Conservation (phyloP, 495 filamentous ascomycete genomes). For the Lophium mytilinum region DNA sequence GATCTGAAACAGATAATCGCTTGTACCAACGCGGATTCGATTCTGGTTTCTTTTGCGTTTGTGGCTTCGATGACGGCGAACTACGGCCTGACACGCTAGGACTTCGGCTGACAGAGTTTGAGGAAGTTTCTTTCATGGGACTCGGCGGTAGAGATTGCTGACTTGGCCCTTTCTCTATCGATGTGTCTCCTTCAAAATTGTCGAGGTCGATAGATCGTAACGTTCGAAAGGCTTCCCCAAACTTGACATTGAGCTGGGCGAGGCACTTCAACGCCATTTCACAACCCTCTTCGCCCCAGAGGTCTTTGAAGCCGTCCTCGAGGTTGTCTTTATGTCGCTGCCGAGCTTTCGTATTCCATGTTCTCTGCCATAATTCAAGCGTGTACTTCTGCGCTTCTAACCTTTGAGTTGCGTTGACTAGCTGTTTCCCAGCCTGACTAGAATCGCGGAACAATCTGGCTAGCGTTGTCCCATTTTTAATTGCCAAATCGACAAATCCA, state of each 20-base stretch:
- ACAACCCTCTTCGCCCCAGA: neutral
- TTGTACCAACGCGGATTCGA: neutral
- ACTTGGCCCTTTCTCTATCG: neutral
- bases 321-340: neutral
- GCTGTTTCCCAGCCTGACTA: neutral
- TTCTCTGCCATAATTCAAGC: neutral
- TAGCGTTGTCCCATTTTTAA: neutral
- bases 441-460: neutral
- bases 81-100: neutral
- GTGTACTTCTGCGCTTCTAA: neutral
- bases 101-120: neutral
- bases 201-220: neutral
- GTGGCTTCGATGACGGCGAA: neutral
- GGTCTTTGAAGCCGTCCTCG: neutral
- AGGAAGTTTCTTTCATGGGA: neutral
- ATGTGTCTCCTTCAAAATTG: neutral
- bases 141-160: neutral
- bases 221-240: neutral
- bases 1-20: neutral
- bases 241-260: neutral
- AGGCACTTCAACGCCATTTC: neutral
- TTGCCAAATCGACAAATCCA: neutral
- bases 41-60: neutral
- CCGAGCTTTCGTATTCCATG: neutral
- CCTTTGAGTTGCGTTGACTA: neutral